Evolutionary conservation across 208 protist genomes (phyloP).

Genomic region (Leishmania lainsoni): DNA sequence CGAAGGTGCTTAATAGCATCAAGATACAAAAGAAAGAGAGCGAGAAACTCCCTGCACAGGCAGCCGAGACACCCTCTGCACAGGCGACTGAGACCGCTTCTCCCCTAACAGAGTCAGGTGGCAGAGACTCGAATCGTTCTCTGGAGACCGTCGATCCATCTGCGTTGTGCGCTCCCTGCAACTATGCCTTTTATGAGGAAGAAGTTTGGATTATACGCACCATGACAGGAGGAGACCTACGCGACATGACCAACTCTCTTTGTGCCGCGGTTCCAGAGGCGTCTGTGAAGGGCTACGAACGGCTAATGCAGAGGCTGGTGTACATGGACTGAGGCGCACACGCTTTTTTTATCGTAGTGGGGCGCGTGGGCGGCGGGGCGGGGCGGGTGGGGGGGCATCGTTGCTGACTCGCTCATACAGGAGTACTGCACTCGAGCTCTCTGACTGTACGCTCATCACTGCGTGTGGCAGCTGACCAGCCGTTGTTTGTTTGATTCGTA

Average conservation of each 20-base stretch:
- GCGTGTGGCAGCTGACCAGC: no score
- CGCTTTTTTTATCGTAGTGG: no score
- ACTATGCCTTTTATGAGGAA: not conserved
- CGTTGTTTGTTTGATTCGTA: no score
- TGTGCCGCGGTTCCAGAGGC: not conserved
- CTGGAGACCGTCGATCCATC: not conserved
- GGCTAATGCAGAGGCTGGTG: not conserved
- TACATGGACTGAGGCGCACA: not conserved
- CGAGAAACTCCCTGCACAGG: not conserved
- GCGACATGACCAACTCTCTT: conserved; percentile 5
- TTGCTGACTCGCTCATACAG: no score
- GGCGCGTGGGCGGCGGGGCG: no score
- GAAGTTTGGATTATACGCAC: conserved; percentile 25
- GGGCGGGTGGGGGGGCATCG: no score
- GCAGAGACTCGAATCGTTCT: not conserved
- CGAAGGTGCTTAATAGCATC: not conserved
- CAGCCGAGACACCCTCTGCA: not conserved
- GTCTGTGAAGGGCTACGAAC: not conserved
- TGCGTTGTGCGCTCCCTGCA: not conserved
- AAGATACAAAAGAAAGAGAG: not conserved
- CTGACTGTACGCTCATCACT: no score
- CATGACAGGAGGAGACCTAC: conserved; percentile 10
- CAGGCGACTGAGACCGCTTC: not conserved
- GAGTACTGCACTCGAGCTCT: no score
- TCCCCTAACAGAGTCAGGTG: not conserved